Evolutionary conservation across 2,329 filamentous ascomycete species (phyloP).

Genomic region (Colletotrichum spaethianum): DNA sequence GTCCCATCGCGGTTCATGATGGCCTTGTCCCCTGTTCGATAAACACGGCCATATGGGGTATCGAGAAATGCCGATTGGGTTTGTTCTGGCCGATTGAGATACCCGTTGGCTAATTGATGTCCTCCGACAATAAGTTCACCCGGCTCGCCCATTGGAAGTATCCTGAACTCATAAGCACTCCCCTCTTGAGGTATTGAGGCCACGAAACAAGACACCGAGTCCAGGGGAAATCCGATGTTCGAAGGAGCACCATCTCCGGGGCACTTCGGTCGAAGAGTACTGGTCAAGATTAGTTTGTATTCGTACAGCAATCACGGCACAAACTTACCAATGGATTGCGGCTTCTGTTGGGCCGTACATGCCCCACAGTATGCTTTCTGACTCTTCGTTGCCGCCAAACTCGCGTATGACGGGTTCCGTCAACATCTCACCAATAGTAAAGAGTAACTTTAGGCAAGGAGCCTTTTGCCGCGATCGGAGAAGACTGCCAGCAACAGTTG

Average conservation of each 20-base stretch:
- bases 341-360: conserved; percentile 98
- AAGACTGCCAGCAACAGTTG: conserved; percentile 86
- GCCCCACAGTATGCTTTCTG: conserved; percentile 81
- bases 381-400: conserved; percentile 74
- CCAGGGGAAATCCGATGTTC: conserved; percentile 83
- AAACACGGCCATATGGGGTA: conserved; percentile 78
- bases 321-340: conserved; percentile 82
- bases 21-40: conserved; percentile 89
- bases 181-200: conserved; percentile 62
- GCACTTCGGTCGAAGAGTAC: conserved; percentile 17
- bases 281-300: not conserved
- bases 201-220: conserved; percentile 85
- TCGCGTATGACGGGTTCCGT: conserved; percentile 82
- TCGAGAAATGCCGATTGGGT: conserved; percentile 80
- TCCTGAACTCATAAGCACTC: conserved; percentile 53
- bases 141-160: conserved; percentile 76
- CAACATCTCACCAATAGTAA: conserved; percentile 96
- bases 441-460: conserved; percentile 77
- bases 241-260: conserved; percentile 17
- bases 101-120: conserved; percentile 82
- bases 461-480: conserved; percentile 77
- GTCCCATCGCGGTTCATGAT: conserved; percentile 75
- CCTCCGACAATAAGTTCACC: conserved; percentile 90
- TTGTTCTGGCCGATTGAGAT: conserved; percentile 85
- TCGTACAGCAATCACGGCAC: not conserved